Evolutionary conservation across 2,329 filamentous ascomycete genomes (phyloP).

Genomic region (Monosporascus ibericus): DNA sequence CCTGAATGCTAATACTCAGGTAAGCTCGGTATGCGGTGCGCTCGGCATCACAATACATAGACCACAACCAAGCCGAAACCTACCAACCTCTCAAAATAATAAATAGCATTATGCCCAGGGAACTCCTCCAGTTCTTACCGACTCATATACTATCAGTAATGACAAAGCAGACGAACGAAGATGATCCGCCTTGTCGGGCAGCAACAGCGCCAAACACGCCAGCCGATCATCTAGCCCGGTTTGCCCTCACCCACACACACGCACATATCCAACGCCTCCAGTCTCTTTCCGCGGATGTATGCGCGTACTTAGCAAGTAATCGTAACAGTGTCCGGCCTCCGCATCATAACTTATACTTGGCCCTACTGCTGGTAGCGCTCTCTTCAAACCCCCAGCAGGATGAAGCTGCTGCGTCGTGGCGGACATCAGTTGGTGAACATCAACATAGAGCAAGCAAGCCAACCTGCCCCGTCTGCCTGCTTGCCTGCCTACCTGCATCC

Average conservation of each 20-base stretch:
- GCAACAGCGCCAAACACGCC: not conserved
- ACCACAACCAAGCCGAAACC: too few species aligned
- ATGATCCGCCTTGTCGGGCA: not conserved
- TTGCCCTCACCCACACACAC: not conserved
- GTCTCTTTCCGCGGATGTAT: not conserved
- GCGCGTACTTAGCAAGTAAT: not conserved
- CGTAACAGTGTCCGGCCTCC: not conserved
- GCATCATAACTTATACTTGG: not conserved
- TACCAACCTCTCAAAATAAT: too few species aligned
- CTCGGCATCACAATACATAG: too few species aligned
- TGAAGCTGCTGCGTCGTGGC: not conserved
- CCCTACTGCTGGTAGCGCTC: too few species aligned
- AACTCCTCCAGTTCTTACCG: too few species aligned
- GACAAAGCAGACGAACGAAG: not conserved
- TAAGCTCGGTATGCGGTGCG: too few species aligned
- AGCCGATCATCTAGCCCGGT: not conserved
- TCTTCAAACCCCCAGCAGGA: too few species aligned
- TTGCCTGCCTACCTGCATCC: not conserved
- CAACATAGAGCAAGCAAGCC: not conserved
- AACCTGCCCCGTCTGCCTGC: too few species aligned
- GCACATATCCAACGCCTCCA: not conserved
- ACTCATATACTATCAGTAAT: not conserved
- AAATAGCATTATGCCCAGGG: not conserved
- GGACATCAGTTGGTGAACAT: not conserved
- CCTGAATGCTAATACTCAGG: too few species aligned